phyloP scores from a whole-genome alignment of 352 stramenopile genomes.

The Phytopythium litorale region DNA sequence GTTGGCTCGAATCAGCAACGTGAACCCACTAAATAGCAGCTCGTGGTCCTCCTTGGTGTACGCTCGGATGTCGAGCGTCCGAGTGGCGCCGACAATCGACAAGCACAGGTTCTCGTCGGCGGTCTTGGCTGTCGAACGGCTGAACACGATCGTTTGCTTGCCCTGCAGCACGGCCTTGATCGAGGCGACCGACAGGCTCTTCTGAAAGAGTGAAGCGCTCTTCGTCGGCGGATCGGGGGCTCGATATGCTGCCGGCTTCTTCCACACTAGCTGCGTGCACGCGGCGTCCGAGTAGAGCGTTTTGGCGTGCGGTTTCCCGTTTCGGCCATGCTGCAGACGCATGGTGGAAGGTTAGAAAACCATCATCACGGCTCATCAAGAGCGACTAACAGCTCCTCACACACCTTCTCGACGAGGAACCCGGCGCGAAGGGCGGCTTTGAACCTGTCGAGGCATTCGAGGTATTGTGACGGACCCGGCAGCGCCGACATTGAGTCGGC shows the following conservation, averaged over 20 bases:
- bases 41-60: slow-evolving; percentile 29
- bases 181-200: slow-evolving; percentile 21
- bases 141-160: slow-evolving; percentile 40
- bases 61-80: slow-evolving; percentile 42
- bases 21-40: slow-evolving; percentile 26
- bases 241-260: slow-evolving; percentile 16
- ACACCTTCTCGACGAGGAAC: slow-evolving; percentile 45
- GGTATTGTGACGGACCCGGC: not conserved
- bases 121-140: slow-evolving; percentile 17
- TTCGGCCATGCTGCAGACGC: slow-evolving; percentile 24
- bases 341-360: not conserved
- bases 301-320: slow-evolving; percentile 32
- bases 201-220: slow-evolving; percentile 23
- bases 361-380: slow-evolving; percentile 5
- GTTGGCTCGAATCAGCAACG: slow-evolving; percentile 14
- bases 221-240: slow-evolving; percentile 6
- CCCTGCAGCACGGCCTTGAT: slow-evolving; percentile 33
- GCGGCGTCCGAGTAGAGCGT: slow-evolving; percentile 29
- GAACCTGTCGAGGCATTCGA: slow-evolving; percentile 21
- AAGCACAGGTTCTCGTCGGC: slow-evolving; percentile 27
- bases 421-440: slow-evolving; percentile 33
- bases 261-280: slow-evolving; percentile 37
- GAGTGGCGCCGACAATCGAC: slow-evolving; percentile 29
- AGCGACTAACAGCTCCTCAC: not conserved
- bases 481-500: not conserved